Percentiles rank a stretch among this genome's conserved stretches.
phyloP scores from a whole-genome alignment of 768 basidiomycete species.

The Hirschioporus abietinus region DNA sequence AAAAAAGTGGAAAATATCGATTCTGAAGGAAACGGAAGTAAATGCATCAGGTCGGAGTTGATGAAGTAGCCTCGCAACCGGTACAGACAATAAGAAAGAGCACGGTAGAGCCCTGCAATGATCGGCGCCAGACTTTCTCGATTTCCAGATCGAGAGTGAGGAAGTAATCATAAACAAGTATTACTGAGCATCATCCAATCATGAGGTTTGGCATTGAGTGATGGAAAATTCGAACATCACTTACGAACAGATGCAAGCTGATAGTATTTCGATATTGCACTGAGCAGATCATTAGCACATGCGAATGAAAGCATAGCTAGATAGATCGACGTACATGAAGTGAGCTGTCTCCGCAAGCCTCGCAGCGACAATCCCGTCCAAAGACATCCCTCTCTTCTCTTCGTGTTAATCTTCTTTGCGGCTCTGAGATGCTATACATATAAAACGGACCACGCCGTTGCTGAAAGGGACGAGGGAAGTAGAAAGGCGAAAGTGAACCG shows the following conservation, averaged over 20 bases:
- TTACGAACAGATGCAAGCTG: not conserved
- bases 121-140: constrained; percentile 30
- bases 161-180: constrained; percentile 37
- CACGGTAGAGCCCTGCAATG: not conserved
- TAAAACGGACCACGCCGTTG: not conserved
- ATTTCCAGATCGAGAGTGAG: constrained; percentile 38
- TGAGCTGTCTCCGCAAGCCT: not conserved
- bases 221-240: not conserved
- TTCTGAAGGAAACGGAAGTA: not conserved
- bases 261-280: not conserved
- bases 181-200: not conserved
- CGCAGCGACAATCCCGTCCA: not conserved
- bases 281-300: not conserved
- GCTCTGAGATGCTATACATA: not conserved
- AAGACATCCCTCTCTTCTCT: not conserved
- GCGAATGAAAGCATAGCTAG: not conserved
- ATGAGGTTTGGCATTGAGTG: not conserved
- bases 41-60: too few species aligned
- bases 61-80: too few species aligned
- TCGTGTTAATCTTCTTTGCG: not conserved
- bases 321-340: not conserved
- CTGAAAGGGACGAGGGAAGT: not conserved
- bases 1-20: not conserved
- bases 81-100: not conserved
- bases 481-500: not conserved